Conservation (phyloP, 1,139 yeast species). For the Diutina mesorugosa region DNA sequence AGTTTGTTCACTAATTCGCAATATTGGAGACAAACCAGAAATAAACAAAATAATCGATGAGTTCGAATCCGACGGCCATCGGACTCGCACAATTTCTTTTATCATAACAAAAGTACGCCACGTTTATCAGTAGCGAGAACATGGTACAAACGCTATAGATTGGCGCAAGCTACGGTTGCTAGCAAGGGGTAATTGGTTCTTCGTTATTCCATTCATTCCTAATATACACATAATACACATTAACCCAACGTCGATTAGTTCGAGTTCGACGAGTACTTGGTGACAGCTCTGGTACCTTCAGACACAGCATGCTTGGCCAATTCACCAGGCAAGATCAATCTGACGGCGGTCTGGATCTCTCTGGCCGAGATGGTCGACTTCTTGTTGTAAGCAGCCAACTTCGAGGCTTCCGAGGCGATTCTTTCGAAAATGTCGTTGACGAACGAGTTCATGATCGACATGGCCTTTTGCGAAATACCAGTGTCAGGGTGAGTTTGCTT, state of each 20-base stretch:
- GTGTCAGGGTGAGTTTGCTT: constrained; percentile 99
- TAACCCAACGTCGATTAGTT: constrained; percentile 14
- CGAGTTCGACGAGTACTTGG: constrained; percentile 92
- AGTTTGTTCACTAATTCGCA: too few relatives aligned
- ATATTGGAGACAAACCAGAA: too few relatives aligned
- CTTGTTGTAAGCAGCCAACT: constrained; percentile 99
- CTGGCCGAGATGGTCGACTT: constrained; percentile 98
- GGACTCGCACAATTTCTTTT: too few relatives aligned
- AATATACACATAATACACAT: constrained; percentile 2
- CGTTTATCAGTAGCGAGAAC: not conserved
- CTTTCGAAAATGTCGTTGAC: constrained; percentile 94
- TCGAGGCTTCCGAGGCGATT: constrained; percentile 96
- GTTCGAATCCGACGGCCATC: too few relatives aligned
- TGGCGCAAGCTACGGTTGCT: not conserved
- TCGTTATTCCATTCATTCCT: constrained; percentile 2
- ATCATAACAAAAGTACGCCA: too few relatives aligned
- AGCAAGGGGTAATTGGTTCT: not conserved
- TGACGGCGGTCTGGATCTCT: constrained; percentile 98
- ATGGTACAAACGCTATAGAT: not conserved
- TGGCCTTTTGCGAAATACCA: constrained; percentile 98
- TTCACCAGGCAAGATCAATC: constrained; percentile 99
- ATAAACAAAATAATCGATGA: too few relatives aligned
- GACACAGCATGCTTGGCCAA: constrained; percentile 98
- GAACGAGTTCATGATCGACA: constrained; percentile 98
- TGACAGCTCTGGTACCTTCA: constrained; percentile 99